Evolutionary conservation across 1,139 yeast species (phyloP).

Genomic region (Kodamaea anthophila): DNA sequence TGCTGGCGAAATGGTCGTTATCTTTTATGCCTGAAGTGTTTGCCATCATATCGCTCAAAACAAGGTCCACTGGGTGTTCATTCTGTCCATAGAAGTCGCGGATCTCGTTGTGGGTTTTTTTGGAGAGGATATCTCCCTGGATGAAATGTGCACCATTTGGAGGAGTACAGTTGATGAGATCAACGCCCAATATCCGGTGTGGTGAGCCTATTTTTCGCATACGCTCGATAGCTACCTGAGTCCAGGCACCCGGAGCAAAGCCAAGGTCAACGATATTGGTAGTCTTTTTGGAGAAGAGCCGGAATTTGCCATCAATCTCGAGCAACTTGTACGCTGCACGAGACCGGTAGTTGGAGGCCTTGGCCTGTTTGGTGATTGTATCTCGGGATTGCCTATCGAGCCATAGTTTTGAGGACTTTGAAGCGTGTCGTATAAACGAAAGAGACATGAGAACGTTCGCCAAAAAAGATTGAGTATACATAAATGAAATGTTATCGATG

Average conservation of each 20-base stretch:
- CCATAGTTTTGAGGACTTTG: conserved; percentile 67
- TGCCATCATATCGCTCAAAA: conserved; percentile 46
- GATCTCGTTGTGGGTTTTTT: conserved; percentile 27
- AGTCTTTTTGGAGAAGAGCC: conserved; percentile 43
- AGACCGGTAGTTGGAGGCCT: conserved; percentile 57
- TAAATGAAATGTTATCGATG: no score
- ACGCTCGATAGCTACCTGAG: conserved; percentile 34
- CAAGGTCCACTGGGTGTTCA: conserved; percentile 23
- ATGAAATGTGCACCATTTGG: conserved; percentile 36
- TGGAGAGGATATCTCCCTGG: conserved; percentile 37
- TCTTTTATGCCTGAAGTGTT: conserved; percentile 40
- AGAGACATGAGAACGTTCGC: no score
- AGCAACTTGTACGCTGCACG: conserved; percentile 86
- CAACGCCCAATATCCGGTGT: conserved; percentile 34
- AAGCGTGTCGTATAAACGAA: no score
- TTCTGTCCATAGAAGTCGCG: conserved; percentile 11
- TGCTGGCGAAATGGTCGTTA: conserved; percentile 39
- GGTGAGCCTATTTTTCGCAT: conserved; percentile 13
- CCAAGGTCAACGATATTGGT: conserved; percentile 71
- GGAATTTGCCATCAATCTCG: conserved; percentile 61
- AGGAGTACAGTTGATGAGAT: conserved; percentile 32
- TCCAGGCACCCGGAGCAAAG: conserved; percentile 48
- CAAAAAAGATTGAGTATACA: no score
- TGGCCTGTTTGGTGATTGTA: conserved; percentile 60
- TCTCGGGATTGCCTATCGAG: conserved; percentile 63